Evolutionary conservation across 2,329 filamentous ascomycete genomes (phyloP), one percentile per base, ranked within the genome.

Genomic region (Boeremia exigua): DNA sequence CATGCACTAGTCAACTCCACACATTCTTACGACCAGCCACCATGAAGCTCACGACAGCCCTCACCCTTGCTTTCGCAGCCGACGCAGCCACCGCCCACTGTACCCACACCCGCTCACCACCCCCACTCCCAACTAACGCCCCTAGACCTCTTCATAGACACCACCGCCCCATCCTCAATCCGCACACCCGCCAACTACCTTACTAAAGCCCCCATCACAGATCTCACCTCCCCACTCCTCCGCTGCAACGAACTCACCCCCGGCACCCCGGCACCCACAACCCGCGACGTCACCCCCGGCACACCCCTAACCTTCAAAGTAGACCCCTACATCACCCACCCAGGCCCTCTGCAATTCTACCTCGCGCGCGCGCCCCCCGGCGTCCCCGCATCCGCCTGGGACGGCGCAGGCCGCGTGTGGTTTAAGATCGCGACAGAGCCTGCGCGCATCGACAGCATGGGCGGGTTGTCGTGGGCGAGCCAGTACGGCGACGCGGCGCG

Each of bases 291-390:
- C 4, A 66, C 63, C 11, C 71, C 72, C 3, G 73, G 73, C 11
- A 60, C 59, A 39, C 65, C 51, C n/a, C 67, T 76, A 1, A 62
- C 60, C 19, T 76, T 75, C 69, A 73, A 66, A 28, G 65, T 68
- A 2, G 60, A 44, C 15, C 63, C 67, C 10, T 65, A 66, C 32
- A 70, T 76, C 47, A 71, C 67, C 50, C 73, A 75, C 50, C 72
- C 66, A 4, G 73, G 73, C 1, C 71, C 73, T 0, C 55, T 76
- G 9, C 72, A 74, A 48, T 76, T 76, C 56, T 76, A 76, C 63
- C 66, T 77, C 56, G 74, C 74, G 14, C 73, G 75, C 54, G 74
- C 70, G 1, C 74, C 74, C 1, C 43, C 50, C 1, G 72, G 69
- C 6, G 50, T 68, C 42, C 69, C 64, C 1, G 66, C 67, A 1